Conservation (phyloP, 129 eudicot genomes). For the Chrysanthemum makinoi region DNA sequence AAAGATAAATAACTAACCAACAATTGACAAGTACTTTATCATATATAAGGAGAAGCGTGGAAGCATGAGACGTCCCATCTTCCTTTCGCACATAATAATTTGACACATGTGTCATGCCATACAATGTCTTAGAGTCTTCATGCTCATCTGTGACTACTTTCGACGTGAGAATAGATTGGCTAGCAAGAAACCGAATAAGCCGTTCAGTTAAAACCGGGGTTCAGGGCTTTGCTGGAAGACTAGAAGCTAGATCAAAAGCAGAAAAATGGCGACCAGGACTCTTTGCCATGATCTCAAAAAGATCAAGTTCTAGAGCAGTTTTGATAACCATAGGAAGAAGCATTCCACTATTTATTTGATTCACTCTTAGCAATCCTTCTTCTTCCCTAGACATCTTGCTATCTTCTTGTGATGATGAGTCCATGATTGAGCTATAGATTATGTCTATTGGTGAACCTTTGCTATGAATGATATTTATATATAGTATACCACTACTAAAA, state of each 20-base stretch:
- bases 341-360: background rate
- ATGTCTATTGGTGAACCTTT: too few relatives aligned
- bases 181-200: slow-evolving; percentile 35
- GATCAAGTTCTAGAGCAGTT: slow-evolving; percentile 36
- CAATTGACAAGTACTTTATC: slow-evolving; percentile 36
- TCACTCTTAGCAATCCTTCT: too few relatives aligned
- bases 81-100: slow-evolving; percentile 29
- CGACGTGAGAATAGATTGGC: slow-evolving; percentile 20
- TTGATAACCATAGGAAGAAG: slow-evolving; percentile 42
- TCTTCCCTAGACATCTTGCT: too few relatives aligned
- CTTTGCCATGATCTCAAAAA: slow-evolving; percentile 30
- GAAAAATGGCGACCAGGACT: slow-evolving; percentile 32
- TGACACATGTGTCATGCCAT: slow-evolving; percentile 32
- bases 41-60: slow-evolving; percentile 24
- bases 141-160: slow-evolving; percentile 11
- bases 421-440: too few relatives aligned
- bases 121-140: slow-evolving; percentile 20
- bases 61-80: slow-evolving; percentile 37
- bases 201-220: slow-evolving; percentile 42
- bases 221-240: slow-evolving; percentile 31
- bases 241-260: slow-evolving; percentile 34
- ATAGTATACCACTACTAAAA: too few relatives aligned
- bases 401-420: too few relatives aligned
- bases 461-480: too few relatives aligned
- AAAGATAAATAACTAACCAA: slow-evolving; percentile 34